phyloP scores from a whole-genome alignment of 495 filamentous ascomycete species.

The Hyaloscypha hepaticicola region DNA sequence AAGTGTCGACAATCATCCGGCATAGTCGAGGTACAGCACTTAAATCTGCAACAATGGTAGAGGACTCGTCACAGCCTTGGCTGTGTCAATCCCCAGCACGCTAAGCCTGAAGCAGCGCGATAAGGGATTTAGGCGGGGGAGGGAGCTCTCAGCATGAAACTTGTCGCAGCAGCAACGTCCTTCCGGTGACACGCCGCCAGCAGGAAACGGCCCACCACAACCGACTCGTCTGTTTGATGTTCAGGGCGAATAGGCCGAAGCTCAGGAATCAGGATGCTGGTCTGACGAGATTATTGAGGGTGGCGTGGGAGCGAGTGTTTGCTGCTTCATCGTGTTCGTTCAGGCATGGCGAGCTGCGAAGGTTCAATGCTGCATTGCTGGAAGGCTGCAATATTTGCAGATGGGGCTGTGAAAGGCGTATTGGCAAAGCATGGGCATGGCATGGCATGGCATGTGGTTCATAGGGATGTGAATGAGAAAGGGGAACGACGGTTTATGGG shows the following conservation, averaged over 20 bases:
- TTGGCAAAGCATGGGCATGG: no score
- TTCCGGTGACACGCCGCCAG: neutral
- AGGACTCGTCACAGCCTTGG: conserved; percentile 7
- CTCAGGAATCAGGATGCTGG: neutral
- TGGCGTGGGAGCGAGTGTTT: neutral
- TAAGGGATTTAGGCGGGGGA: neutral
- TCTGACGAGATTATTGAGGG: neutral
- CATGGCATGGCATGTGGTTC: neutral
- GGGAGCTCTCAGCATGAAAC: conserved; percentile 1
- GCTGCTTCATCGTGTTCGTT: neutral
- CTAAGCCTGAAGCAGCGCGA: conserved; percentile 7
- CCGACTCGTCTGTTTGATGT: conserved; percentile 1
- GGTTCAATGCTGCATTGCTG: neutral
- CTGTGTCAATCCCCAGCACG: conserved; percentile 16
- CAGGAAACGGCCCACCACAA: neutral
- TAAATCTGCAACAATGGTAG: conserved; percentile 7
- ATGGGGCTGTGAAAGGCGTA: neutral
- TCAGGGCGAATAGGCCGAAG: neutral
- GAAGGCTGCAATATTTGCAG: no score
- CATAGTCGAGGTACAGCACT: conserved; percentile 1
- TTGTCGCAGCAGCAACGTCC: conserved; percentile 6
- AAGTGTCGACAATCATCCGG: neutral
- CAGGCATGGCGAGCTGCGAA: neutral
- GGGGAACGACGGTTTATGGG: neutral
- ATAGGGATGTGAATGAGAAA: neutral